Evolutionary conservation across 345 rosid species (phyloP).

Genomic region (Dimocarpus longan): DNA sequence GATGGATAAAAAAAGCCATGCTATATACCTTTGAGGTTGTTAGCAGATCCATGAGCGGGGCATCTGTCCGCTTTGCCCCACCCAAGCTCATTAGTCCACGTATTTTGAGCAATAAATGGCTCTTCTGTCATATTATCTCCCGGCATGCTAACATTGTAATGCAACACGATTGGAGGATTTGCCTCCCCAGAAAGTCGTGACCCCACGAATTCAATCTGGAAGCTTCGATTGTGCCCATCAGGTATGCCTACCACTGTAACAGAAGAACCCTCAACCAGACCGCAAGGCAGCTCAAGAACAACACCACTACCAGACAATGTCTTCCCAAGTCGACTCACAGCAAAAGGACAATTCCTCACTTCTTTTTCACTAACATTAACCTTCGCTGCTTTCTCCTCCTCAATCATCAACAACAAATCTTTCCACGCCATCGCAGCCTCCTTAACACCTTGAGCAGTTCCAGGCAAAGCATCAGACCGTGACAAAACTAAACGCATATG

Average conservation of each 20-base stretch:
- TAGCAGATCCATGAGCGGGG: constrained; percentile 52
- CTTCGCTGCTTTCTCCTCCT: constrained; percentile 35
- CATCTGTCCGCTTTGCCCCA: constrained; percentile 78
- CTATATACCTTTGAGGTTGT: constrained; percentile 53
- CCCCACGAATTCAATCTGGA: constrained; percentile 65
- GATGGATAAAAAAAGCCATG: constrained; percentile 1
- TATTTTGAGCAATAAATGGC: constrained; percentile 66
- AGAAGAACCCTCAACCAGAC: constrained; percentile 75
- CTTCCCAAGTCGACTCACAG: constrained; percentile 39
- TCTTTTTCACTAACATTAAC: constrained; percentile 16
- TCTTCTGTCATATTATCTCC: constrained; percentile 66
- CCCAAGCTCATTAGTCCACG: constrained; percentile 70
- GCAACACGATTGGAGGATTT: constrained; percentile 53
- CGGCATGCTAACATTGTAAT: constrained; percentile 61
- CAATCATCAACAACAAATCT: constrained; percentile 40
- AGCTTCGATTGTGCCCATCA: constrained; percentile 49
- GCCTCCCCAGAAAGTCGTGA: constrained; percentile 45
- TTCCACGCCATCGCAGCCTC: constrained; percentile 78
- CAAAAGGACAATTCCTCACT: constrained; percentile 55
- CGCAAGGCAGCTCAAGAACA: constrained; percentile 76
- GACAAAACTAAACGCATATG: constrained; percentile 62
- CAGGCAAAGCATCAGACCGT: constrained; percentile 76
- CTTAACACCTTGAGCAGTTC: constrained; percentile 70
- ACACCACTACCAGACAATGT: constrained; percentile 33
- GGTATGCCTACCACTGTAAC: constrained; percentile 77